Base-by-base conservation (phyloP, 1,139 yeast genomes). In the Candida sp. region DNA sequence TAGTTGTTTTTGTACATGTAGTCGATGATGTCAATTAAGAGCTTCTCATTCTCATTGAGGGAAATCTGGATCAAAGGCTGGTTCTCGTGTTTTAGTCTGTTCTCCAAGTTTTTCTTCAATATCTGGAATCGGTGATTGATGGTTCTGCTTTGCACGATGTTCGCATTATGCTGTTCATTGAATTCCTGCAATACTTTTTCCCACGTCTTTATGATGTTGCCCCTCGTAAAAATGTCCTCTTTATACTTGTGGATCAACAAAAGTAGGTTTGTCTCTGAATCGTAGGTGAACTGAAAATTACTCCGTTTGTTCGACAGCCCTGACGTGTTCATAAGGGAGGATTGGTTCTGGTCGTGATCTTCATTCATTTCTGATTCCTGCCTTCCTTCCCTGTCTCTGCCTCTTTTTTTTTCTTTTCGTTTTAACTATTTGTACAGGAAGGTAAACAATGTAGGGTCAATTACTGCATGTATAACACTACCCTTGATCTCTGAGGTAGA, bases 141-240 rank as follows among this genome's bases (percentile, higher is more conserved):
- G 7, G 73, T 69, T 42, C 73, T 47, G n/a, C 68, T 60, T 52
- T 69, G 73, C 3, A 67, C 51, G 17, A 69, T 63, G 17, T 56
- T 58, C 33, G 67, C 49, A 28, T 61, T 52, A 44, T 58, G 57
- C 22, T 53, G 52, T 4, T 53, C 51, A 50, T 69, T 69, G 49
- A 68, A 69, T 44, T 66, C 64, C 22, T 53, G 52, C 25, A 69
- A 58, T 7, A 69, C 63, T 6, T 53, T 48, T 26, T 63, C 64
- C 74, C 74, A 69, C 0, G 71, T 69, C 51, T 62, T 67, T 40
- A 68, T 57, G 25, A 68, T 65, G 37, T 63, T 59, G 2, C 74
- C 74, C 43, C 73, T 51, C n/a, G 66, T 66, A 52, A 66, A 68
- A 3, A 69, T 56, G 31, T 63, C 69, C 26, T 61, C 60, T 11